These are phyloP conservation scores for maize (Zea mays) DNA, from an alignment of 176 grass and related monocot genomes.

Conservation along the genomic window Zm-B73-REFERENCE-NAM-5.0 NC_050096.1:199740501-199741000, in stretches of 20 bases:
- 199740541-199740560: neutral
- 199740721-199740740: neutral
- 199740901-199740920: conserved; percentile 12
- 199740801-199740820: conserved; percentile 1
- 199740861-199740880: conserved; percentile 96
- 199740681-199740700: no score
- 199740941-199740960: neutral
- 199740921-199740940: neutral
- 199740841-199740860: conserved; percentile 92
- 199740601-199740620: neutral
- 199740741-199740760: neutral
- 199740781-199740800: neutral
- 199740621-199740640: no score
- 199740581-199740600: neutral
- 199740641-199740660: no score
- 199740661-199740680: no score
- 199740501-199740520: neutral
- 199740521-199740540: conserved; percentile 7
- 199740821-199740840: conserved; percentile 31
- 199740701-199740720: no score
- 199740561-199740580: neutral
- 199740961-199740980: conserved; percentile 29
- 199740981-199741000: conserved; percentile 89
- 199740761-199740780: neutral
- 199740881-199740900: conserved; percentile 60